Percentiles rank a stretch among this genome's conserved stretches.
Evolutionary conservation across 2,329 filamentous ascomycete species (phyloP).

Genomic region (Lachnum nothofagi): DNA sequence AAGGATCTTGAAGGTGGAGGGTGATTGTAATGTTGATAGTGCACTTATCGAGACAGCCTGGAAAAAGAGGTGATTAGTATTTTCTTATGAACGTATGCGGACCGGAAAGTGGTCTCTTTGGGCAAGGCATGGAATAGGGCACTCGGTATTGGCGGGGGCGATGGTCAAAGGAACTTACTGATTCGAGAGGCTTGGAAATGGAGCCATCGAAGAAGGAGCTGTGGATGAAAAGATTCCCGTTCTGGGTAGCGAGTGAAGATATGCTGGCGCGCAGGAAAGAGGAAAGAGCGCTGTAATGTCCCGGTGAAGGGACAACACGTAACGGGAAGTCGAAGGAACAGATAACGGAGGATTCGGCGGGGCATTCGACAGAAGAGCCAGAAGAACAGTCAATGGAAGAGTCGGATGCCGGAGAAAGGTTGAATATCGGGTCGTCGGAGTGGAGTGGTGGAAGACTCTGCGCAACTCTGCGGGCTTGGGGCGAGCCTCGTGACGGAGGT

Average conservation of each 20-base stretch:
- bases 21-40: background rate
- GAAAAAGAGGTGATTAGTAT: too few relatives aligned
- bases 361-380: too few relatives aligned
- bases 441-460: background rate
- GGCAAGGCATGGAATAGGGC: too few relatives aligned
- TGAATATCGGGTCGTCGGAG: background rate
- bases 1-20: background rate
- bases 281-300: background rate
- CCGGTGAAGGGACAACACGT: background rate
- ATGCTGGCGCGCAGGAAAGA: background rate
- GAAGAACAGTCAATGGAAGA: too few relatives aligned
- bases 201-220: background rate
- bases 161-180: too few relatives aligned
- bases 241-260: background rate
- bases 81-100: too few relatives aligned
- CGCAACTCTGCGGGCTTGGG: background rate
- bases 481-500: constrained; percentile 5
- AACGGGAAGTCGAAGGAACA: background rate
- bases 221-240: background rate
- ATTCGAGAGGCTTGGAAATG: background rate
- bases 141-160: too few relatives aligned
- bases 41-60: background rate
- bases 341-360: too few relatives aligned
- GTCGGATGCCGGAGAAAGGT: background rate
- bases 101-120: too few relatives aligned